Evolutionary conservation across 1,139 yeast genomes (phyloP), one percentile per base, ranked within the genome.

Genomic region (Waltiozyma sp.): DNA sequence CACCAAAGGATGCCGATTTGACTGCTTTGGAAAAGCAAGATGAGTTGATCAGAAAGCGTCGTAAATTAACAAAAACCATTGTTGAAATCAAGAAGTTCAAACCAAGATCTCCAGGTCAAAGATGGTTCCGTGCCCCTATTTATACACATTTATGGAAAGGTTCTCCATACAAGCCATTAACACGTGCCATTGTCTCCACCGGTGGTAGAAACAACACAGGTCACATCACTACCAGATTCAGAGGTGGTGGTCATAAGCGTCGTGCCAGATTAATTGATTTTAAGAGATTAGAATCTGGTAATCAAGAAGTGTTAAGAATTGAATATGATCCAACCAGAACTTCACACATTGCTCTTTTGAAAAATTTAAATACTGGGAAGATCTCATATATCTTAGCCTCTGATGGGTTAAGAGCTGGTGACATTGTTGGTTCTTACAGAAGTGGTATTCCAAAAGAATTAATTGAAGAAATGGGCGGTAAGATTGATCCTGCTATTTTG

Each of bases 321-420:
- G 99, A 91, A 64, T 87, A 88, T 60, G 99, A 91, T 64, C 99
- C 99, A 39, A 86, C 86, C 58, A 76, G 99, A 69, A 76, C 94
- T 6, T 86, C 93, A 7, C 99, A 91, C 64, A 83, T 91, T 62
- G 99, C 99, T 1, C 68, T 91, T 48, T 58, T 93, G 40, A 73
- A 80, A 61, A 81, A 84, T 61, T 64, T 70, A 45, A 73, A 66
- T 35, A 72, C 91, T 0, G 80, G 77, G 3, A 70, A 75, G 48
- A 65, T 80, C 48, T 74, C 91, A 13, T 91, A 91, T 61, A 86
- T 91, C 43, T 66, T 88, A 45, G 97, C 99, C 0, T 78, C 94
- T 44, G 91, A 88, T 48, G 98, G 98, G 9, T 69, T 91, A 58
- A 79, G 97, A 66, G 83, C 81, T 5, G 98, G 97, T 38, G 98